Evolutionary conservation across 192 early-diverging fungal species (phyloP), one percentile per base, ranked within the genome.

Genomic region (Coemansia sp.): DNA sequence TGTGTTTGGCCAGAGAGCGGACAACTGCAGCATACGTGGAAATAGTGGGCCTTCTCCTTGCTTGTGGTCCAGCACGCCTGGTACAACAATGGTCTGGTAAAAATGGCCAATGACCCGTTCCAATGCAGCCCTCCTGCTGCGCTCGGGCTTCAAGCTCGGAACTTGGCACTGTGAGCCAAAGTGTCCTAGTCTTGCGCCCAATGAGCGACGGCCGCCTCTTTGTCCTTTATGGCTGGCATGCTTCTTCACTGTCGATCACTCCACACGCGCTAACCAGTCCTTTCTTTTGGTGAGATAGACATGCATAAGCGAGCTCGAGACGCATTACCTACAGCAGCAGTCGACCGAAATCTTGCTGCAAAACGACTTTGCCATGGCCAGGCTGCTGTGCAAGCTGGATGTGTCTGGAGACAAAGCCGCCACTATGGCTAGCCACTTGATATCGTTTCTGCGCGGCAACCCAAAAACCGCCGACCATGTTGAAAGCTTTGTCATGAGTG

Each of bases 391-490:
- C 49, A 63, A 61, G 13, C 74, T 81, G 32, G 70, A 76, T 22
- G 53, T 81, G 1, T 81, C 79, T 4, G 79, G 79, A 43, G 79
- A 81, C 70, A 66, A 67, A 11, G 79, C 79, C 6, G 79, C 79
- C 1, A 73, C 74, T 12, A 81, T 76, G 73, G 79, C 79, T 37
- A 81, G 79, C 32, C 79, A 81, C 29, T 64, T 81, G 60, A 70
- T 81, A 11, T 81, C 79, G 55, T 81, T 81, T 53, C 47, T 81
- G 61, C 79, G 79, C 40, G 79, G 74, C 24, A 81, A 81, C 47
- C 79, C 79, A 34, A 70, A 61, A 15, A 73, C 82, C 2, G 45
- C 73, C 16, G 68, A 74, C 52, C 67, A 69, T 3, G 78, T 84
- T 18, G 71, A 76, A 18, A 50, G 58, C 43, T 71, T 79, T 74